These are phyloP conservation scores for Lachancea kluyveri DNA, from an alignment of 805 yeast genomes.

Conservation along the genomic window DNA sequence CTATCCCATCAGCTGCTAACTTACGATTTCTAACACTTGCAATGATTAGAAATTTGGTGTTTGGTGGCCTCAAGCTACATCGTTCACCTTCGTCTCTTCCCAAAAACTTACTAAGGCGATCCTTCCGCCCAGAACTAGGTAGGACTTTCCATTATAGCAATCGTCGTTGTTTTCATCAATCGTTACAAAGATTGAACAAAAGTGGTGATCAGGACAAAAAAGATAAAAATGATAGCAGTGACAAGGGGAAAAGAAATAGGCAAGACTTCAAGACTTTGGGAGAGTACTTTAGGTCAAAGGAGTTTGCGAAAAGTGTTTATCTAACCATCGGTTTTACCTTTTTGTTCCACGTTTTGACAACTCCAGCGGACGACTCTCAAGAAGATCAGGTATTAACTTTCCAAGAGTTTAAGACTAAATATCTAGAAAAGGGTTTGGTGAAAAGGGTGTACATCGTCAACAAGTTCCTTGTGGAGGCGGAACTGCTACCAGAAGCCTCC, in stretches of 20 bases:
- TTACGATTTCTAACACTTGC: too few relatives aligned
- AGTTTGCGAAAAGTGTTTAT: conserved; percentile 35
- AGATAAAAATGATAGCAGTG: conserved; percentile 15
- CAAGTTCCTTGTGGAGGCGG: conserved; percentile 64
- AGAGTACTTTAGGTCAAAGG: conserved; percentile 38
- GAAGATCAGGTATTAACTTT: conserved; percentile 41
- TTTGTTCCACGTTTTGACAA: conserved; percentile 31
- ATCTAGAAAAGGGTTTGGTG: conserved; percentile 73
- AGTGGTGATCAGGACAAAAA: conserved; percentile 12
- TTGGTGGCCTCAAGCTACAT: too few relatives aligned
- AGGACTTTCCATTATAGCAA: conserved; percentile 1
- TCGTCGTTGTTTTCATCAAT: background rate
- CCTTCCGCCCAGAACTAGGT: too few relatives aligned
- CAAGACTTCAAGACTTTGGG: conserved; percentile 25
- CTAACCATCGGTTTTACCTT: conserved; percentile 35
- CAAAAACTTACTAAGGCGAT: too few relatives aligned
- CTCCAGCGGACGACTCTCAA: conserved; percentile 18
- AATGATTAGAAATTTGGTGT: too few relatives aligned
- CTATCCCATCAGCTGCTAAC: too few relatives aligned
- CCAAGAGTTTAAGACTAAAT: conserved; percentile 81
- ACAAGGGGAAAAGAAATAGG: conserved; percentile 17
- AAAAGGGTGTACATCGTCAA: conserved; percentile 68
- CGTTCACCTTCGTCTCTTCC: too few relatives aligned
- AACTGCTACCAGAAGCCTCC: conserved; percentile 42
- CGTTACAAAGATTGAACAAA: too few relatives aligned